Evolutionary conservation across 176 grass and related monocot species (phyloP), one percentile per base, ranked within the genome.

Genomic region (Bolboschoenus planiculmis): DNA sequence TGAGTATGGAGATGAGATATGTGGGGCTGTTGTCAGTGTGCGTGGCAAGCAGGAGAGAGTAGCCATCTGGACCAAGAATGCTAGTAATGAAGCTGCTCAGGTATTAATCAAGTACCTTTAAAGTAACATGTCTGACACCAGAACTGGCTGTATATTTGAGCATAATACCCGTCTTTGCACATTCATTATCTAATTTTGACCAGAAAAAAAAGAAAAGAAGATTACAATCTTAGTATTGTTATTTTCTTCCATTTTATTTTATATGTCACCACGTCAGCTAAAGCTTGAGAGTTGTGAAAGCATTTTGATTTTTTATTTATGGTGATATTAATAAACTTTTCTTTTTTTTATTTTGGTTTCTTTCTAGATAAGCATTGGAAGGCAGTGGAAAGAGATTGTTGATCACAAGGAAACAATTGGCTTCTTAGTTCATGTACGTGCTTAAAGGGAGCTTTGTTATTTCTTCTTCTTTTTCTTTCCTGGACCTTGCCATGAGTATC

Each of bases 41-140:
- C 92, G 96, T 86, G 54, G 7, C 16, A 98, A 93, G 64, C 96
- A 93, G 78, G 96, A 98, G 85, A 93, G 73, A 84, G 89, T 98
- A 77, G 88, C 88, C 65, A 89, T 98, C 57, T 99, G 96, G 96
- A 99, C 96, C 11, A 99, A 95, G 81, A 84, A 95, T 90, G 92
- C 96, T 79, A 83, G 83, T 30, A 95, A 99, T 83, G 92, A 99
- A 91, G 63, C 91, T 90, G 96, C 92, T 82, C 91, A 93, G 92
- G 96, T 99, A 90, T 27, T n/a, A 53, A 44, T 83, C 40, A 59
- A 78, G 4, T 18, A 58, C 23, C 14, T 89, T 20, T 42, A 47
- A 68, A 35, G 4, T 50, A 33, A 4, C 63, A 65, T 83, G 23
- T 36, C 24, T 11, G n/a, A 15, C 29, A 51, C 13, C 20, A 14